Evolutionary conservation across 768 basidiomycete genomes (phyloP), one percentile per base, ranked within the genome.

Genomic region (Lanmaoa rubissima): DNA sequence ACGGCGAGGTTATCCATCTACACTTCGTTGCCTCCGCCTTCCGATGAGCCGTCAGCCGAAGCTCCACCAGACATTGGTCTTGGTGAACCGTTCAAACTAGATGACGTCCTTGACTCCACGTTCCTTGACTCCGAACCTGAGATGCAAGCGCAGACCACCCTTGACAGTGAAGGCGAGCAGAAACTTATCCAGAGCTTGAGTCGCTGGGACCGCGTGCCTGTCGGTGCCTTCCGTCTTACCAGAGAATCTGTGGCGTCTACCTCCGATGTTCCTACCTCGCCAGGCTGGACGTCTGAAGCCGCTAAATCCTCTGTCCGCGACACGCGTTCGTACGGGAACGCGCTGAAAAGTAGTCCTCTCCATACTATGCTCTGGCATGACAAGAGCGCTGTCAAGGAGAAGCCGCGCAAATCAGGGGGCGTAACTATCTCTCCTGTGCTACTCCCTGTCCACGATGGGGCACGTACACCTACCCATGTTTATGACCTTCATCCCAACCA

Each of bases 101-200:
- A 89, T 62, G 90, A 92, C 62, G 89, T 92, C 17, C 76, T 92
- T 36, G 88, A 92, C 54, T 78, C 85, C 1, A 85, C 90, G 0
- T 83, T 88, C 70, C 74, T 91, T 19, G 85, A 84, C 61, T 78
- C 80, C 0, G 86, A 86, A 48, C 78, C 75, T 17, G 78, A 79
- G 48, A 54, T 56, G 16, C 69, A 64, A 48, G 55, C 62, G 55
- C 67, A 66, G 39, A 61, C 67, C 17, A 68, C 69, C 14, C 64
- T 66, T 41, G 72, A 73, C 28, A 72, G 62, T 44, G 79, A 80
- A 38, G 61, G 58, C 45, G 74, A 73, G 41, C 74, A 75, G 8
- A 71, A 70, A 50, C 78, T 80, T 48, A 65, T 76, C 16, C 78
- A 78, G 64, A 82, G 73, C 53, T 75, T 89, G 26, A 81, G 73